These are phyloP conservation scores for Voacanga thouarsii DNA, from an alignment of 257 asterid genomes.

Conservation along the genomic window DNA sequence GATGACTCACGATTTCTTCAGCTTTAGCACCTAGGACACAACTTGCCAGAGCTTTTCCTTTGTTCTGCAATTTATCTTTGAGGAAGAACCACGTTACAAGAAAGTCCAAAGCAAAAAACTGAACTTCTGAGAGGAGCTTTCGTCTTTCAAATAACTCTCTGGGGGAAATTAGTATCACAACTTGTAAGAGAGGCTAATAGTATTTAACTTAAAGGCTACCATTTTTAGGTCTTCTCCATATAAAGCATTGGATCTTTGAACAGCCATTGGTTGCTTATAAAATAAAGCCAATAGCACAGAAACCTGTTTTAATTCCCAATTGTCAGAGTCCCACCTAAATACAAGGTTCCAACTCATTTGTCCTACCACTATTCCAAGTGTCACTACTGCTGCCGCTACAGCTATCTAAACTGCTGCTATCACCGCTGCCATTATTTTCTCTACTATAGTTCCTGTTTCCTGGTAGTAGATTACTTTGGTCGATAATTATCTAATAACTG, in stretches of 20 bases:
- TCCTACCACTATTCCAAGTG: not conserved
- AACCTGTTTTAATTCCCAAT: not conserved
- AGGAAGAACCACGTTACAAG: not conserved
- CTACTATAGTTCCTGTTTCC: not conserved
- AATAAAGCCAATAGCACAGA: not conserved
- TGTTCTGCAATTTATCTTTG: not conserved
- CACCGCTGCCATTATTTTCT: not conserved
- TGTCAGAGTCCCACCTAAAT: not conserved
- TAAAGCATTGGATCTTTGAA: not conserved
- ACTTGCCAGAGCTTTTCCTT: not conserved
- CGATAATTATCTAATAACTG: not conserved
- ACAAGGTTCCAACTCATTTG: not conserved
- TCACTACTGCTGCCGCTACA: no score
- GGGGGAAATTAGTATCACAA: not conserved
- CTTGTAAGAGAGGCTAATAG: not conserved
- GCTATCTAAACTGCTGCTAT: no score
- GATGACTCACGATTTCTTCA: not conserved
- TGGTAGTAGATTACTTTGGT: not conserved
- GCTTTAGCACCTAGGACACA: not conserved
- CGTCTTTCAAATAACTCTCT: not conserved
- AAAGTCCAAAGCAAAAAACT: not conserved
- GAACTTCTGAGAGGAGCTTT: not conserved
- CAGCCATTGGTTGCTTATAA: not conserved
- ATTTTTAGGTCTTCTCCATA: not conserved
- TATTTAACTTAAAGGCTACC: not conserved